These are phyloP conservation scores for Fusarium oligoseptatum DNA, from an alignment of 2,329 filamentous ascomycete species.

Conservation along the genomic window DNA sequence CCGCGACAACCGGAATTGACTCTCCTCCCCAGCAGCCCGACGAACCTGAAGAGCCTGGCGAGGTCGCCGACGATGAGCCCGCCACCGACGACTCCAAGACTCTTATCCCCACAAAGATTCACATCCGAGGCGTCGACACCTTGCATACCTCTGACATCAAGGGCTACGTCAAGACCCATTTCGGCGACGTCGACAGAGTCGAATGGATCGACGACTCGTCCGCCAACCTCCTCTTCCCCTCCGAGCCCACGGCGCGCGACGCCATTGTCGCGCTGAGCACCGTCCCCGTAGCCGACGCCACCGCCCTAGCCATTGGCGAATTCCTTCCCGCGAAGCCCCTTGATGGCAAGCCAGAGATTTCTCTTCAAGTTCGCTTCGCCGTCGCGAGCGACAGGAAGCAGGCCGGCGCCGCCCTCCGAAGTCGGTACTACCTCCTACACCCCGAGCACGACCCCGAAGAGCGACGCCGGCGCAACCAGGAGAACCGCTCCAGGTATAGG, in stretches of 20 bases:
- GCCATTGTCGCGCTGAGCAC: constrained; percentile 68
- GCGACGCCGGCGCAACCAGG: constrained; percentile 69
- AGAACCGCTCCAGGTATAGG: constrained; percentile 72
- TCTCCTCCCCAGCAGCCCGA: constrained; percentile 48
- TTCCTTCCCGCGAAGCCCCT: constrained; percentile 77
- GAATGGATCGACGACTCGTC: constrained; percentile 98
- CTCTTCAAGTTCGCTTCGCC: constrained; percentile 80
- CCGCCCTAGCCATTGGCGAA: constrained; percentile 71
- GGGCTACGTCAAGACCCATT: constrained; percentile 79
- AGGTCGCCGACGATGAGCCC: constrained; percentile 54
- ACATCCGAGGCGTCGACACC: constrained; percentile 85
- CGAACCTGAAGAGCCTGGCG: constrained; percentile 55
- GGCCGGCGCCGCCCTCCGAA: constrained; percentile 81
- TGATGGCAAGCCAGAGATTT: constrained; percentile 75
- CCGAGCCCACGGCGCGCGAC: constrained; percentile 64
- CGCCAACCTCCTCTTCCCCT: constrained; percentile 84
- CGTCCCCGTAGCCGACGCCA: constrained; percentile 65
- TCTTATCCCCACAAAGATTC: constrained; percentile 71
- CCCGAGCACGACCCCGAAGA: constrained; percentile 89
- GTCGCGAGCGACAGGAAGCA: constrained; percentile 84
- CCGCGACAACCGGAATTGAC: constrained; percentile 30
- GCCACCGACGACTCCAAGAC: constrained; percentile 44
- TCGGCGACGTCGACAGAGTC: constrained; percentile 70
- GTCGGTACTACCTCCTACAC: constrained; percentile 92
- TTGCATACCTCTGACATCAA: constrained; percentile 86